phyloP scores from a whole-genome alignment of 2,329 filamentous ascomycete species.

The Cytospora paraplurivora region DNA sequence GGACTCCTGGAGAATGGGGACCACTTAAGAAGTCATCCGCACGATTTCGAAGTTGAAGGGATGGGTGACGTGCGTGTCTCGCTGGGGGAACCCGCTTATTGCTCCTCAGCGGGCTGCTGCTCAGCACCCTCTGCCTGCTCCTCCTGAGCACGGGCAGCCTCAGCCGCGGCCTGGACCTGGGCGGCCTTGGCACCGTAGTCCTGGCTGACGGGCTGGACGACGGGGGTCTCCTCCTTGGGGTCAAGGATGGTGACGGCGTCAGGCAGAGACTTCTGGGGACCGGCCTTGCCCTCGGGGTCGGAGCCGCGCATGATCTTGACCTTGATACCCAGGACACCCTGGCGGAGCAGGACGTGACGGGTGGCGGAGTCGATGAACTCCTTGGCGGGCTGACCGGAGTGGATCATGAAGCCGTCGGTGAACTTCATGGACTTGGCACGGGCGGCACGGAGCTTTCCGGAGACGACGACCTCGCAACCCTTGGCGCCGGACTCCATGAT shows the following conservation, averaged over 20 bases:
- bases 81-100: slow-evolving; percentile 41
- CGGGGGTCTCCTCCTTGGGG: slow-evolving; percentile 98
- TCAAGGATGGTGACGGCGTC: slow-evolving; percentile 99
- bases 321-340: slow-evolving; percentile 99
- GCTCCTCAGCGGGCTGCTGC: slow-evolving; percentile 55
- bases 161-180: slow-evolving; percentile 65
- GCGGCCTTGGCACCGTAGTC: slow-evolving; percentile 96
- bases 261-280: slow-evolving; percentile 94
- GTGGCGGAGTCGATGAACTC: slow-evolving; percentile 99
- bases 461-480: slow-evolving; percentile 99
- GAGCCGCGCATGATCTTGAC: slow-evolving; percentile 99
- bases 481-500: slow-evolving; percentile 99
- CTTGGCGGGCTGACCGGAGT: slow-evolving; percentile 99
- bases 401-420: slow-evolving; percentile 99
- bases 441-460: slow-evolving; percentile 97
- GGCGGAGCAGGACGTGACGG: slow-evolving; percentile 98
- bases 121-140: slow-evolving; percentile 51
- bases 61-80: slow-evolving; percentile 21
- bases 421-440: slow-evolving; percentile 99
- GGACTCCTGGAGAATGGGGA: slow-evolving; percentile 12
- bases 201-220: slow-evolving; percentile 94
- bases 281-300: slow-evolving; percentile 98
- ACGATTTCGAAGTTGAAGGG: slow-evolving; percentile 14
- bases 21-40: slow-evolving; percentile 12
- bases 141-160: slow-evolving; percentile 57